Conservation (phyloP, 192 early-diverging fungal genomes). For the Backusella liffmaniae region DNA sequence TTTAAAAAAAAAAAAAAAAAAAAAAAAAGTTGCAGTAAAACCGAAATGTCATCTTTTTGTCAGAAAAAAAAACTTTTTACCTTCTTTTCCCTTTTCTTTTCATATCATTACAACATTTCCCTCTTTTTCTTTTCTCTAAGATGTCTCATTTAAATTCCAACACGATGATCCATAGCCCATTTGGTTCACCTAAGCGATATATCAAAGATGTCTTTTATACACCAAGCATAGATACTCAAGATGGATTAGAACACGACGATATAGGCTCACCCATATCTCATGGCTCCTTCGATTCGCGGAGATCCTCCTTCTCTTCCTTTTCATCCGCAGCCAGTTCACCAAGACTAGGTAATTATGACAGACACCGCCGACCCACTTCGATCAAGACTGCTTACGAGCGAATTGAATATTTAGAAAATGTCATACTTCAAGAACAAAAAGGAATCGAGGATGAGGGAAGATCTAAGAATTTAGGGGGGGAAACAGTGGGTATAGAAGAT, state of each 20-base stretch:
- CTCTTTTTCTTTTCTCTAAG: not conserved
- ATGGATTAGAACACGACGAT: not conserved
- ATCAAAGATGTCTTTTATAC: not conserved
- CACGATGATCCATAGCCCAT: not conserved
- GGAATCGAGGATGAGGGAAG: not conserved
- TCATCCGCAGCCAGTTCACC: not conserved
- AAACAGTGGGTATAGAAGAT: not conserved
- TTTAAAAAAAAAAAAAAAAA: not conserved
- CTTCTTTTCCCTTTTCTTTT: not conserved
- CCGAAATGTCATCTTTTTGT: not conserved
- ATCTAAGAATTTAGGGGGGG: not conserved
- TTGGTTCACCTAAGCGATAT: not conserved
- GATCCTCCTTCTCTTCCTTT: not conserved
- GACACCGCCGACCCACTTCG: not conserved
- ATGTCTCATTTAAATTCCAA: not conserved
- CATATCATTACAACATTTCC: not conserved
- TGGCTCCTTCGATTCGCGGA: not conserved
- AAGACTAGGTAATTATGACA: not conserved
- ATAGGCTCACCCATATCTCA: not conserved
- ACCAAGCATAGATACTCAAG: not conserved
- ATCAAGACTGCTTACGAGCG: not conserved
- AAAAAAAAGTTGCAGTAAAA: not conserved
- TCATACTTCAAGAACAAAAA: not conserved
- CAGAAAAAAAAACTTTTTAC: not conserved
- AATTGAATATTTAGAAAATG: not conserved